A percentile compares a stretch with the other conserved stretches of the same genome.
Conservation (phyloP, 768 basidiomycete genomes). For the Podaxis sp. region DNA sequence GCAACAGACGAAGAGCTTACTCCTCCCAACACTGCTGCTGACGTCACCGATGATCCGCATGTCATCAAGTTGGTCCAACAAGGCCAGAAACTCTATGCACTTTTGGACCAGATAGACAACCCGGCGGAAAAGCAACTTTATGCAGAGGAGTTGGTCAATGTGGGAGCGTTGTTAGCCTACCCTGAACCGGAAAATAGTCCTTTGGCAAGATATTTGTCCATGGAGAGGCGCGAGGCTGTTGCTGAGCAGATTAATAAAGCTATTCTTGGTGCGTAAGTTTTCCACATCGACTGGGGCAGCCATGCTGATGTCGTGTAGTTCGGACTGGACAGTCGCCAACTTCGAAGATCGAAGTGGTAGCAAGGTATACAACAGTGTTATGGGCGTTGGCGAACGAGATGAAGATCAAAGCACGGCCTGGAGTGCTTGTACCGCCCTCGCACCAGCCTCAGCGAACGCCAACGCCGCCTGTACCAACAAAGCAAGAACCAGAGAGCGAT, state of each 20-base stretch:
- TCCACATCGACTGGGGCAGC: not conserved
- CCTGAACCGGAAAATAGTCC: conserved; percentile 73
- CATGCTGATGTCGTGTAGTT: conserved; percentile 31
- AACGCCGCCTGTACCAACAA: conserved; percentile 14
- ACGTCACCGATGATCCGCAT: conserved; percentile 1
- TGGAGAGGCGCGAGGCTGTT: conserved; percentile 72
- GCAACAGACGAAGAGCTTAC: not conserved
- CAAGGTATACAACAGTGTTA: conserved; percentile 61
- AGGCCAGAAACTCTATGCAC: conserved; percentile 64
- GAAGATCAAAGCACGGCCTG: conserved; percentile 42
- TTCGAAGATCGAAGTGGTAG: conserved; percentile 58
- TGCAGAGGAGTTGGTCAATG: conserved; percentile 65
- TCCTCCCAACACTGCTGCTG: not conserved
- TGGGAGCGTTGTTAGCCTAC: conserved; percentile 81
- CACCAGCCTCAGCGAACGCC: conserved; percentile 7
- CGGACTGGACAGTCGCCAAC: conserved; percentile 44
- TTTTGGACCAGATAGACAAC: conserved; percentile 52
- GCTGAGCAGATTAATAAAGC: conserved; percentile 88
- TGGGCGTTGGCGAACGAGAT: conserved; percentile 55
- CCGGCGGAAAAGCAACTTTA: conserved; percentile 57
- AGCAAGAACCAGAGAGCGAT: conserved; percentile 6
- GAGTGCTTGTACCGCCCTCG: conserved; percentile 41
- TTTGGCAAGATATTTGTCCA: conserved; percentile 69
- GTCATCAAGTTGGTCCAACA: conserved; percentile 10
- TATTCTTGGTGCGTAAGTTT: conserved; percentile 64